These are phyloP conservation scores for Pythium sp. DNA, from an alignment of 352 stramenopile species.

Conservation along the genomic window DNA sequence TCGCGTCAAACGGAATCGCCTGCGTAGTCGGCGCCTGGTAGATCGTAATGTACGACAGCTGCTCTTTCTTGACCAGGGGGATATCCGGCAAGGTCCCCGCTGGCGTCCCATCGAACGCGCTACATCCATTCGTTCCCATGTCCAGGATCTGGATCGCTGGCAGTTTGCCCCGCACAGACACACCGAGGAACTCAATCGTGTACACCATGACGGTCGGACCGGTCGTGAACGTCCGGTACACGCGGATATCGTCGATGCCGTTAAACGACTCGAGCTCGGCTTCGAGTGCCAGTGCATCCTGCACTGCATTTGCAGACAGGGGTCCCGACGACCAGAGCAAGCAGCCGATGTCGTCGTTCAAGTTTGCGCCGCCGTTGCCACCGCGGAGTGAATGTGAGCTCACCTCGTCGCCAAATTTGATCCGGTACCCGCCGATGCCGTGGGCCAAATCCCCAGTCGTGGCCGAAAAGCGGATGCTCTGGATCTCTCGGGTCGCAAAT, in stretches of 20 bases:
- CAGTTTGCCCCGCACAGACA: constrained; percentile 87
- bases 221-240: constrained; percentile 46
- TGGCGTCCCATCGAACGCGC: constrained; percentile 48
- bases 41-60: constrained; percentile 70
- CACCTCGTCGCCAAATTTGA: constrained; percentile 89
- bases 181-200: constrained; percentile 90
- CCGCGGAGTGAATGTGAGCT: constrained; percentile 79
- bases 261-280: constrained; percentile 64
- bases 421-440: constrained; percentile 81
- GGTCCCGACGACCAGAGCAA: constrained; percentile 70
- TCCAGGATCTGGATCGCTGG: constrained; percentile 85
- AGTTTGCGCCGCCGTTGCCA: constrained; percentile 56
- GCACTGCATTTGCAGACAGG: constrained; percentile 28
- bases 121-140: constrained; percentile 91
- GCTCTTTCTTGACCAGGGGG: constrained; percentile 35
- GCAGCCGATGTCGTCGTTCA: constrained; percentile 79
- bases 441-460: constrained; percentile 31
- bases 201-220: constrained; percentile 77
- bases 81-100: constrained; percentile 6
- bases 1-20: constrained; percentile 89
- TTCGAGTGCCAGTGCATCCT: constrained; percentile 54
- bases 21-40: constrained; percentile 90
- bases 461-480: constrained; percentile 54
- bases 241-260: constrained; percentile 72
- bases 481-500: constrained; percentile 59